Conservation (phyloP, 2,329 filamentous ascomycete genomes). For the Calonectria pteridis region DNA sequence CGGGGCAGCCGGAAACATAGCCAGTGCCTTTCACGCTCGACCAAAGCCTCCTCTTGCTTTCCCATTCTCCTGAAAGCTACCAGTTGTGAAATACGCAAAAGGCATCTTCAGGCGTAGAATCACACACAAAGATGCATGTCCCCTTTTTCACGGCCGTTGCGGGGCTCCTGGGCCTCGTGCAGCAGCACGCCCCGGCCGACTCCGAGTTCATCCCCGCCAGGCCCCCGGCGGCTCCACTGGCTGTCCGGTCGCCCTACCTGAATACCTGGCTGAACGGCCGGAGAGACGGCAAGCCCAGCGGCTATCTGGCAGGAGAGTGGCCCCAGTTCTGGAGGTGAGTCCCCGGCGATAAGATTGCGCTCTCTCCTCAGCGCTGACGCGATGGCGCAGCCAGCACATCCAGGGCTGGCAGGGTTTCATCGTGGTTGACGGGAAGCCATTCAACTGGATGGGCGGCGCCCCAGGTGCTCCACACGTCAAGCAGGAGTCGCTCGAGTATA, state of each 20-base stretch:
- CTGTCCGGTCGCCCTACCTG: conserved; percentile 81
- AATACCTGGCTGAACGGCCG: conserved; percentile 77
- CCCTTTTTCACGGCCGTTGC: not conserved
- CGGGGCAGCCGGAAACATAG: not conserved
- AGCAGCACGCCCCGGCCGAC: conserved; percentile 18
- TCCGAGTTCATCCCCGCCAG: conserved; percentile 74
- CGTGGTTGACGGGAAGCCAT: conserved; percentile 72
- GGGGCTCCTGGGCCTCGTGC: not conserved
- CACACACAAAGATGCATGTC: not conserved
- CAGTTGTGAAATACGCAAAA: not conserved
- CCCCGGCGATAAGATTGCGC: not conserved
- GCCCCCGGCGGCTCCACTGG: conserved; percentile 77
- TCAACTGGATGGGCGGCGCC: conserved; percentile 77
- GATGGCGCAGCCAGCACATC: conserved; percentile 44
- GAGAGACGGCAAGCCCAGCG: conserved; percentile 71
- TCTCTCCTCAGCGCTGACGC: not conserved
- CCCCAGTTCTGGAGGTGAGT: conserved; percentile 76
- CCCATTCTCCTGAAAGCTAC: not conserved
- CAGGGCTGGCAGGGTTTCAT: conserved; percentile 78
- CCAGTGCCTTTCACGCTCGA: not conserved
- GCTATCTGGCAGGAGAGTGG: conserved; percentile 77
- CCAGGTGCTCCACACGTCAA: conserved; percentile 62
- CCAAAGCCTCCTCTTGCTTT: not conserved
- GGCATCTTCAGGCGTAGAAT: not conserved
- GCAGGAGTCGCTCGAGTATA: conserved; percentile 76